These are phyloP conservation scores for Globisporangium takayamanum DNA, from an alignment of 352 stramenopile genomes.

Conservation along the genomic window DNA sequence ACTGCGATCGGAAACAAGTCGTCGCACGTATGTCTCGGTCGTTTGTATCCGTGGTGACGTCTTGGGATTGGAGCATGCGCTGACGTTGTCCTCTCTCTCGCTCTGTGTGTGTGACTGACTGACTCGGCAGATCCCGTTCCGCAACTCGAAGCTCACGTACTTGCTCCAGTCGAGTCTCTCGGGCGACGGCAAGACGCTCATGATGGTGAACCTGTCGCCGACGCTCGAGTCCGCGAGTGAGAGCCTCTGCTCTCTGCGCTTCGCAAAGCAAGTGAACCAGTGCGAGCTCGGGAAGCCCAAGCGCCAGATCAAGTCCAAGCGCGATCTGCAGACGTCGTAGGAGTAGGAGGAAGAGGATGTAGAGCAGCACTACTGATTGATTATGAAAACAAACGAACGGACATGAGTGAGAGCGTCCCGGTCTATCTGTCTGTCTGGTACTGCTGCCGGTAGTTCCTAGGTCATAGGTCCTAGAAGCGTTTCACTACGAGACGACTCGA, in stretches of 20 bases:
- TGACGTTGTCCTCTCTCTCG: neutral
- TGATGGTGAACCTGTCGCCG: constrained; percentile 99
- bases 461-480: too few species aligned
- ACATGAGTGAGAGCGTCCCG: too few species aligned
- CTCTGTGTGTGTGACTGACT: neutral
- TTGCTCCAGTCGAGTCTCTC: constrained; percentile 92
- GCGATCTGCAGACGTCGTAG: constrained; percentile 19
- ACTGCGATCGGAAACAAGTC: constrained; percentile 94
- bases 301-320: constrained; percentile 79
- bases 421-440: too few species aligned
- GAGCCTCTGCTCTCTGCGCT: constrained; percentile 96
- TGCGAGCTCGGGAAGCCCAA: constrained; percentile 97
- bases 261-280: constrained; percentile 95
- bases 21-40: constrained; percentile 71
- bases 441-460: too few species aligned
- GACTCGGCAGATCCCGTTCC: constrained; percentile 83
- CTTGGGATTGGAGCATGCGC: neutral
- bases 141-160: constrained; percentile 84
- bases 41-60: too few species aligned
- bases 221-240: constrained; percentile 93
- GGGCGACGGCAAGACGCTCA: constrained; percentile 98
- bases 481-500: too few species aligned
- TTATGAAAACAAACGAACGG: too few species aligned
- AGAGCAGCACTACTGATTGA: neutral
- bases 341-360: neutral